Conservation (phyloP, 371 early-diverging fungal species). For the Mucor racemosus region DNA sequence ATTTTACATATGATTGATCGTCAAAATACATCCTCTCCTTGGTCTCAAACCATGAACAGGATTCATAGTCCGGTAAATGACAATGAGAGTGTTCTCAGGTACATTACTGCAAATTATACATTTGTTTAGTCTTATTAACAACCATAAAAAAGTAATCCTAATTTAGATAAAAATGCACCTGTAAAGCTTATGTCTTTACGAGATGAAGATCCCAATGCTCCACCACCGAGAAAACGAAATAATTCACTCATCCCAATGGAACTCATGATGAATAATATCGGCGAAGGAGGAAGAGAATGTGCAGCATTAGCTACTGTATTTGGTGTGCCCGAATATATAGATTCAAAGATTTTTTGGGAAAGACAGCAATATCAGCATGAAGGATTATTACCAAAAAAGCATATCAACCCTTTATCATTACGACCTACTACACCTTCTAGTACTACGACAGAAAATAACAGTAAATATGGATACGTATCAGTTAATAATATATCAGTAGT, state of each 20-base stretch:
- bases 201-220: slow-evolving; percentile 16
- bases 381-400: slow-evolving; percentile 2
- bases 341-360: slow-evolving; percentile 53
- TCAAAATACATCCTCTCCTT: slow-evolving; percentile 11
- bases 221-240: slow-evolving; percentile 39
- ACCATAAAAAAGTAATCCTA: neutral
- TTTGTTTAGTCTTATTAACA: neutral
- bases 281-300: slow-evolving; percentile 47
- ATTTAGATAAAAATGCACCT: neutral
- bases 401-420: neutral
- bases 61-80: slow-evolving; percentile 20
- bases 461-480: slow-evolving; percentile 21
- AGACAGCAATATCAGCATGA: slow-evolving; percentile 28
- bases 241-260: slow-evolving; percentile 48
- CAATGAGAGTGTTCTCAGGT: slow-evolving; percentile 15
- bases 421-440: neutral
- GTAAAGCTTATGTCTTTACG: slow-evolving; percentile 23
- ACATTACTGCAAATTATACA: neutral
- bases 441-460: neutral
- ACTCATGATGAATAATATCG: slow-evolving; percentile 39
- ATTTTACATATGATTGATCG: slow-evolving; percentile 19
- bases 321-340: slow-evolving; percentile 54
- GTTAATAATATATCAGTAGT: slow-evolving; percentile 18
- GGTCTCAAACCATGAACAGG: slow-evolving; percentile 22
- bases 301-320: slow-evolving; percentile 56